phyloP scores from a whole-genome alignment of 768 basidiomycete species.

The Paxillus rubicundulus region DNA sequence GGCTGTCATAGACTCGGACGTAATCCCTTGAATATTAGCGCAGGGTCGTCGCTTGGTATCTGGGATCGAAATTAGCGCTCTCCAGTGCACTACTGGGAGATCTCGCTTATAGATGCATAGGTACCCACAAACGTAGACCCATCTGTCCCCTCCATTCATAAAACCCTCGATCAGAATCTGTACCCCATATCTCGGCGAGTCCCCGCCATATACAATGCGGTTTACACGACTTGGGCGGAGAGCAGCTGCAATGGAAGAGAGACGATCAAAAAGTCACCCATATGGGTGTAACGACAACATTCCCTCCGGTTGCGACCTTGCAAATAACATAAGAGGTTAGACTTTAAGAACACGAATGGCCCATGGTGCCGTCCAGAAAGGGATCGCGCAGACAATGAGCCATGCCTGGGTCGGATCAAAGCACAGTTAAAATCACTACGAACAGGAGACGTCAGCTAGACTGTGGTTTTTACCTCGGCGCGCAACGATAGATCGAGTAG shows the following conservation, averaged over 20 bases:
- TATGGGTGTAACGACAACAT: slow-evolving; percentile 6
- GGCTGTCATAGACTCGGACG: not conserved
- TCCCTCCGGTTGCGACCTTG: slow-evolving; percentile 12
- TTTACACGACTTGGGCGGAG: slow-evolving; percentile 10
- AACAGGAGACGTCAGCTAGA: slow-evolving; percentile 7
- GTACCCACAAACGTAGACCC: slow-evolving; percentile 7
- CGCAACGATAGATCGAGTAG: not conserved
- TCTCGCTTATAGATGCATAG: slow-evolving; percentile 3
- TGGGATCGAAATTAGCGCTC: slow-evolving; percentile 8
- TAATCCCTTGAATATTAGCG: slow-evolving; percentile 2
- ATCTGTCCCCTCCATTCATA: not conserved
- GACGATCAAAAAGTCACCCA: not conserved
- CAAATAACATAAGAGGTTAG: slow-evolving; percentile 7
- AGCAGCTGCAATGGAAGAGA: slow-evolving; percentile 13
- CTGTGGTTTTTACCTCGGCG: slow-evolving; percentile 11
- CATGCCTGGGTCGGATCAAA: slow-evolving; percentile 30
- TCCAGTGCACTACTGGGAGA: not conserved
- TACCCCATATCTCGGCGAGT: slow-evolving; percentile 19
- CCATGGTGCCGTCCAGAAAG: slow-evolving; percentile 6
- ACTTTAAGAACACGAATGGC: slow-evolving; percentile 1
- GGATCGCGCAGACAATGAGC: slow-evolving; percentile 10
- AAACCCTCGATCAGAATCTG: slow-evolving; percentile 15
- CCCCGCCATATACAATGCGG: slow-evolving; percentile 8
- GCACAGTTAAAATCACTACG: slow-evolving; percentile 4
- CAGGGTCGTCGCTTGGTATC: slow-evolving; percentile 5